Percentiles rank a stretch among this genome's conserved stretches.
phyloP scores from a whole-genome alignment of 257 asterid genomes.

The Jasminum sambac region DNA sequence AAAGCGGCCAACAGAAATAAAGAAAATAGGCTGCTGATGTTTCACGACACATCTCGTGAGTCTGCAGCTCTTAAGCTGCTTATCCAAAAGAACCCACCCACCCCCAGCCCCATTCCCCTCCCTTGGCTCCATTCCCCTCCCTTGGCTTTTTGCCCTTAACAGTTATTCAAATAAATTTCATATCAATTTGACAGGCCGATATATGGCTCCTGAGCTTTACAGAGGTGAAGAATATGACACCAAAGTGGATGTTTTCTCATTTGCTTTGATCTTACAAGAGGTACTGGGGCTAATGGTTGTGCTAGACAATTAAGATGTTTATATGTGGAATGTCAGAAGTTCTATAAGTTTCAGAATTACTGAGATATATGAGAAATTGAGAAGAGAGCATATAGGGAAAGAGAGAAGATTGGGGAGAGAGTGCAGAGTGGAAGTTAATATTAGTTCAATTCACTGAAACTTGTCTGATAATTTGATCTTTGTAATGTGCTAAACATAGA shows the following conservation, averaged over 20 bases:
- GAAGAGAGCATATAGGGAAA: not conserved
- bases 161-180: slow-evolving; percentile 11
- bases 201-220: slow-evolving; percentile 91
- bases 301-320: not conserved
- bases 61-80: slow-evolving; percentile 24
- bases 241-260: slow-evolving; percentile 95
- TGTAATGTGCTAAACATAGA: slow-evolving; percentile 44
- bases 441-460: not conserved
- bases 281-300: slow-evolving; percentile 33
- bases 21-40: slow-evolving; percentile 60
- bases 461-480: slow-evolving; percentile 25
- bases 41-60: slow-evolving; percentile 75
- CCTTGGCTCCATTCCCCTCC: too few species aligned
- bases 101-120: too few species aligned
- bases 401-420: not conserved
- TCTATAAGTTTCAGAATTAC: not conserved
- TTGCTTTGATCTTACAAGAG: slow-evolving; percentile 93
- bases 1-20: slow-evolving; percentile 69
- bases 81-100: too few species aligned
- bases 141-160: too few species aligned
- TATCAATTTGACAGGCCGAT: slow-evolving; percentile 64
- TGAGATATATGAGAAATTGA: not conserved
- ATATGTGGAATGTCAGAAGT: not conserved
- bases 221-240: slow-evolving; percentile 87
- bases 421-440: not conserved